Evolutionary conservation across 306 rosid species (phyloP).

Genomic region (Cicer chorassanicum): DNA sequence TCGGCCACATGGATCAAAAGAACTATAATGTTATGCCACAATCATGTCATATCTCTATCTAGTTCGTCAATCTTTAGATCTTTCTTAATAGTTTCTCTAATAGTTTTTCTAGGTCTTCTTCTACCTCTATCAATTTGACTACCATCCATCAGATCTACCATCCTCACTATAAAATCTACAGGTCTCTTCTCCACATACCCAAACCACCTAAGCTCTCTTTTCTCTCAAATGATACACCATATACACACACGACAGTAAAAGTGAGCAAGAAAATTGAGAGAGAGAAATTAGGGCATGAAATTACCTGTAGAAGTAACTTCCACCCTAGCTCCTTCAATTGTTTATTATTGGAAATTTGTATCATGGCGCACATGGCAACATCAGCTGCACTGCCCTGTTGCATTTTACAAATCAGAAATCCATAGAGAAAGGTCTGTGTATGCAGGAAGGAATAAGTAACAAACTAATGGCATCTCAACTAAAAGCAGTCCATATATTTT

Average conservation of each 20-base stretch:
- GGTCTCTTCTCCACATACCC: too few species aligned
- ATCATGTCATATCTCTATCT: too few species aligned
- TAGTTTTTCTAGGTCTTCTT: too few species aligned
- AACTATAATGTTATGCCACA: too few species aligned
- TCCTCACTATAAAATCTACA: too few species aligned
- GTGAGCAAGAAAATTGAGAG: not conserved
- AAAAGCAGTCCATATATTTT: not conserved
- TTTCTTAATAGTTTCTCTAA: too few species aligned
- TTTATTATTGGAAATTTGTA: slow-evolving; percentile 70
- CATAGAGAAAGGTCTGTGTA: slow-evolving; percentile 19
- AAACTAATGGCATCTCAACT: not conserved
- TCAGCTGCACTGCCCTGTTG: slow-evolving; percentile 98
- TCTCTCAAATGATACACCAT: not conserved
- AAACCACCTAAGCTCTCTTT: too few species aligned
- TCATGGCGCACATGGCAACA: slow-evolving; percentile 99
- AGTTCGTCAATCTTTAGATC: too few species aligned
- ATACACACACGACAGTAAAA: not conserved
- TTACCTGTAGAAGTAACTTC: slow-evolving; percentile 91
- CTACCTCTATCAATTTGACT: too few species aligned
- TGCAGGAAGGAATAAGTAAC: not conserved
- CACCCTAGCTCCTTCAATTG: slow-evolving; percentile 84
- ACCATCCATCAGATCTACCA: too few species aligned
- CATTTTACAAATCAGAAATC: slow-evolving; percentile 46
- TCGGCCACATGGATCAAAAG: too few species aligned
- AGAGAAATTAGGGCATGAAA: slow-evolving; percentile 28